These are phyloP conservation scores for Aspergillus neoniger DNA, from an alignment of 2,329 filamentous ascomycete genomes.

Conservation along the genomic window DNA sequence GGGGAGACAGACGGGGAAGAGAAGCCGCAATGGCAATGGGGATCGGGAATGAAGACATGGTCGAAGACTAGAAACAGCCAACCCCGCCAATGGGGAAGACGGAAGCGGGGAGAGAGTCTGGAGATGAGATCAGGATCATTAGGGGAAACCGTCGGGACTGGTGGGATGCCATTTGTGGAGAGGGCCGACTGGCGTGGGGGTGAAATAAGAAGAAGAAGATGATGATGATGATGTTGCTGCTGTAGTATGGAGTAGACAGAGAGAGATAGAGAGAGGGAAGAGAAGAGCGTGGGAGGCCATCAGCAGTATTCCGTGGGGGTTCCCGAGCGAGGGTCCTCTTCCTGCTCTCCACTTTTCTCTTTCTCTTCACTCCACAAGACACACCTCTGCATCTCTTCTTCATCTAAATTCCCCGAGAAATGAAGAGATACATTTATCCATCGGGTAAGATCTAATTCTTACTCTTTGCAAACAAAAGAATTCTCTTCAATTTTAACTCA, in stretches of 20 bases:
- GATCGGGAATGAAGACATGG: not conserved
- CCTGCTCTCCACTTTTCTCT: not conserved
- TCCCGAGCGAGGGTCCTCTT: not conserved
- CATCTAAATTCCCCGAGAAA: not conserved
- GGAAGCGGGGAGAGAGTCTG: conserved; percentile 10
- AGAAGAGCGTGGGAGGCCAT: conserved; percentile 1
- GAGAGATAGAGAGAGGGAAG: conserved; percentile 4
- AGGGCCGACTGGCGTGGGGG: conserved; percentile 12
- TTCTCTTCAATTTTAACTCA: no score
- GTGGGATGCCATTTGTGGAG: conserved; percentile 6
- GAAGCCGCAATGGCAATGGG: conserved; percentile 4
- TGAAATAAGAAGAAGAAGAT: not conserved
- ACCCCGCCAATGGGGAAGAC: conserved; percentile 16
- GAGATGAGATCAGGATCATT: conserved; percentile 5
- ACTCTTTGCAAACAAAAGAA: no score
- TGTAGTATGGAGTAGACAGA: not conserved
- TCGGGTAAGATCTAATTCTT: no score
- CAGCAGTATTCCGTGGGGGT: not conserved
- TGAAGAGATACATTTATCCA: not conserved
- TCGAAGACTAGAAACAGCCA: not conserved
- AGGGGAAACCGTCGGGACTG: conserved; percentile 3
- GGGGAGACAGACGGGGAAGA: not conserved
- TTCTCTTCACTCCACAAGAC: no score
- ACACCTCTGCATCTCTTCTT: not conserved
- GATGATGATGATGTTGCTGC: not conserved